These are phyloP conservation scores for Penicillium cataractarum DNA, from an alignment of 495 filamentous ascomycete species.

Conservation along the genomic window DNA sequence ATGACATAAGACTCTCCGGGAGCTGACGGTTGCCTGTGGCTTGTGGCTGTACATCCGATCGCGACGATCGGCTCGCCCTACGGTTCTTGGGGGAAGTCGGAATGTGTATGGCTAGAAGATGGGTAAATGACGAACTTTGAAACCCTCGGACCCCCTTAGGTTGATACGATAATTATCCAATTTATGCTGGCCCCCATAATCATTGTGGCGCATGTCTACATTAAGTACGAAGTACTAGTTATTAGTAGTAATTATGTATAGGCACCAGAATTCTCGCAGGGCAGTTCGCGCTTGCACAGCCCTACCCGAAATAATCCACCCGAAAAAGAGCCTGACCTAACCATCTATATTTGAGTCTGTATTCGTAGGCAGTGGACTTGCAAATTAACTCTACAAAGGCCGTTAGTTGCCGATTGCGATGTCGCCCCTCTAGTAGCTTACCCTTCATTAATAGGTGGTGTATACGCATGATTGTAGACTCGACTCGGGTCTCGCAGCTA, in stretches of 20 bases:
- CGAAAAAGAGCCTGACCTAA: neutral
- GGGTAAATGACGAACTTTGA: neutral
- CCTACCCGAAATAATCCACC: conserved; percentile 9
- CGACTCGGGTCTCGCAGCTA: neutral
- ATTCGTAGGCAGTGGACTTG: neutral
- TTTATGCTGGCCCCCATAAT: neutral
- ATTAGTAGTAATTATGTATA: neutral
- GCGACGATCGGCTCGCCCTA: conserved; percentile 1
- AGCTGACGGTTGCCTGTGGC: conserved; percentile 6
- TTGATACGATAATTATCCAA: neutral
- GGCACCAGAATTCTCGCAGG: conserved; percentile 12
- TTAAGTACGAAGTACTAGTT: too few species aligned
- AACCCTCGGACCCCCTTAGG: neutral
- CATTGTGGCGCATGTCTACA: conserved; percentile 13
- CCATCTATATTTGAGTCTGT: neutral
- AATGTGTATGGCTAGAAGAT: neutral
- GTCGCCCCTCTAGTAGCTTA: neutral
- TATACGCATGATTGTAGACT: too few species aligned
- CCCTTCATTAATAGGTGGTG: too few species aligned
- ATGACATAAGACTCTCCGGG: conserved; percentile 42
- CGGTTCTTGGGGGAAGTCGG: neutral
- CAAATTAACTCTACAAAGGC: neutral
- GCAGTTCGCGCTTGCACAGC: conserved; percentile 7
- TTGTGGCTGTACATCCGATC: conserved; percentile 27
- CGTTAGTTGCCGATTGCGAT: neutral